A percentile compares a stretch with the other conserved stretches of the same genome.
Conservation (phyloP, 2,329 filamentous ascomycete species). For the Phyllosticta paracitricarpa region DNA sequence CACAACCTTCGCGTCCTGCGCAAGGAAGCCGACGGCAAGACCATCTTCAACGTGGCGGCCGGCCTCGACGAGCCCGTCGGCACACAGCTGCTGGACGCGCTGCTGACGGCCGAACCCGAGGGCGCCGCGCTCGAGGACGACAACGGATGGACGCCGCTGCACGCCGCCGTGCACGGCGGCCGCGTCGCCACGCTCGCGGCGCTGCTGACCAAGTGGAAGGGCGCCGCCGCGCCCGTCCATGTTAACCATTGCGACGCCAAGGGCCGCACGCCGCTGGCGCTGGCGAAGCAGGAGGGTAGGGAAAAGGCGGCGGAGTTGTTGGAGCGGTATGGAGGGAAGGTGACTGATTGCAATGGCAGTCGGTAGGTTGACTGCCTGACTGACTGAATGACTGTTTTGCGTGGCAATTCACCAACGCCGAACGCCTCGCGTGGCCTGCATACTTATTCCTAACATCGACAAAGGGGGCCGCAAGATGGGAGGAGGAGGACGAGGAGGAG, state of each 20-base stretch:
- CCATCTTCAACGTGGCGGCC: background rate
- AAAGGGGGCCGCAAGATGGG: no score
- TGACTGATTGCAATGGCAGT: background rate
- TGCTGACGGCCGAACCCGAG: background rate
- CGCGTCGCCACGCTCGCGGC: background rate
- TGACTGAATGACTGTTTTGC: no score
- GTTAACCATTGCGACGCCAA: background rate
- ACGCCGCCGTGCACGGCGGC: background rate
- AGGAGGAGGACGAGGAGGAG: no score
- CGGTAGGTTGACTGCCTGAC: background rate
- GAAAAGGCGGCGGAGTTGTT: background rate
- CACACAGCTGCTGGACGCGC: background rate
- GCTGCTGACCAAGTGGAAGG: background rate
- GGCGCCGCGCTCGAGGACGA: background rate
- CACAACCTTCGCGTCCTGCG: background rate
- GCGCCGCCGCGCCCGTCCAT: background rate
- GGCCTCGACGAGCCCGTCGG: background rate
- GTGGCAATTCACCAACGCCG: no score
- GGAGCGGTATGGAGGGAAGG: background rate
- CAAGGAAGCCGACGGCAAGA: background rate
- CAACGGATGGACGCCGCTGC: background rate
- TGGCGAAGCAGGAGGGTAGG: background rate
- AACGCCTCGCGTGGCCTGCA: no score
- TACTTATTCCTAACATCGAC: no score
- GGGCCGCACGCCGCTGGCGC: background rate